These are phyloP conservation scores for Pelargonium myrrhifolium DNA, from an alignment of 441 rosid species.

Conservation along the genomic window DNA sequence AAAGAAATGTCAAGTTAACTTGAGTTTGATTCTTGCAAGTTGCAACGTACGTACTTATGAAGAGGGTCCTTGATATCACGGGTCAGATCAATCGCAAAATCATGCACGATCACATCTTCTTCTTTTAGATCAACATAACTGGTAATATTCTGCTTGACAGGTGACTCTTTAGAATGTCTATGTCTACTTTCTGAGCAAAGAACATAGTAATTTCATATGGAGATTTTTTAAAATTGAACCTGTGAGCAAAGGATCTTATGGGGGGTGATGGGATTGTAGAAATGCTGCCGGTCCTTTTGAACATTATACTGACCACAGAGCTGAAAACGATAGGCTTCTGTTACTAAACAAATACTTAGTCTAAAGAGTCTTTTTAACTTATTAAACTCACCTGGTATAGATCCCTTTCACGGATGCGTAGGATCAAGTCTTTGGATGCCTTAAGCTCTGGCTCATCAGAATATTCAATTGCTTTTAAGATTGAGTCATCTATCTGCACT, in stretches of 20 bases:
- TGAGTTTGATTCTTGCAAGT: conserved; percentile 3
- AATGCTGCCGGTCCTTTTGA: conserved; percentile 67
- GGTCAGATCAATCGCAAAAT: conserved; percentile 81
- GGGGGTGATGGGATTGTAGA: conserved; percentile 69
- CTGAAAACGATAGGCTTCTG: conserved; percentile 33
- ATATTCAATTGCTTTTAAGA: conserved; percentile 73
- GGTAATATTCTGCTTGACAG: conserved; percentile 47
- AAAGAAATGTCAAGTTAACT: neutral
- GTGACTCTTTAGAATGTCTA: conserved; percentile 10
- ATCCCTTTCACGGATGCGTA: conserved; percentile 72
- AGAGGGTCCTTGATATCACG: conserved; percentile 81
- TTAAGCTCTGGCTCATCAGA: conserved; percentile 54
- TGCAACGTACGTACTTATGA: conserved; percentile 54
- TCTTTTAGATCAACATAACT: conserved; percentile 50
- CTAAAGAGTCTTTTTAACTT: too few relatives aligned
- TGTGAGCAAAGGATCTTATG: conserved; percentile 87
- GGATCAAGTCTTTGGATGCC: conserved; percentile 68
- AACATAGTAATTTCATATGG: conserved; percentile 6
- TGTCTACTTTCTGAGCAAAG: conserved; percentile 17
- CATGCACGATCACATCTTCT: conserved; percentile 72
- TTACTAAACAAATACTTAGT: neutral
- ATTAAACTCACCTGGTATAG: conserved; percentile 56
- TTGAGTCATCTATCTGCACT: conserved; percentile 76
- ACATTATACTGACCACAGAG: conserved; percentile 89
- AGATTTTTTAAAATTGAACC: conserved; percentile 31